phyloP scores from a whole-genome alignment of 805 yeast genomes.

The Deakozyma indianensis region DNA sequence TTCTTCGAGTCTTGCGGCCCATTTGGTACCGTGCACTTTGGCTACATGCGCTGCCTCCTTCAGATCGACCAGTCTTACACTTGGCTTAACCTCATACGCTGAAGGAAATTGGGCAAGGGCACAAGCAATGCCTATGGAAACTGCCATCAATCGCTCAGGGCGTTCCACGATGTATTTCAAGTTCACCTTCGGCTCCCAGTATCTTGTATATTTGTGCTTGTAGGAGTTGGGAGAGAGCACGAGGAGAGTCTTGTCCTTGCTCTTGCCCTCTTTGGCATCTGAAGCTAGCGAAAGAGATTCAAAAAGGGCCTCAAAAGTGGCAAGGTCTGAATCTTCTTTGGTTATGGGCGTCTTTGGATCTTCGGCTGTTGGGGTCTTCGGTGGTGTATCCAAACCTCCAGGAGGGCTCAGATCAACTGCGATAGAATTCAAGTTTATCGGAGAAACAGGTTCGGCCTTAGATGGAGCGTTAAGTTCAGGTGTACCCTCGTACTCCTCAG shows the following conservation, averaged over 20 bases:
- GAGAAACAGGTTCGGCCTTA: background rate
- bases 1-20: constrained; percentile 48
- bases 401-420: background rate
- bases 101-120: constrained; percentile 53
- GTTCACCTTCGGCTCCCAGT: constrained; percentile 61
- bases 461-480: background rate
- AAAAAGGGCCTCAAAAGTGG: background rate
- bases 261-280: background rate
- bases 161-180: constrained; percentile 61
- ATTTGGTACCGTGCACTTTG: constrained; percentile 57
- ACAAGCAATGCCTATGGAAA: constrained; percentile 65
- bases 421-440: background rate
- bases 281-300: background rate
- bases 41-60: constrained; percentile 35
- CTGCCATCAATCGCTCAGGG: constrained; percentile 65
- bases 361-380: background rate
- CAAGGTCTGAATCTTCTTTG: background rate
- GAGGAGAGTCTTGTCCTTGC: constrained; percentile 28
- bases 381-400: background rate
- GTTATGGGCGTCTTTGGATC: background rate
- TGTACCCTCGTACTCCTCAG: background rate
- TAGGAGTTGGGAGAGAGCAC: constrained; percentile 57
- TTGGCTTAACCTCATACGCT: constrained; percentile 25
- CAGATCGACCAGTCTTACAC: constrained; percentile 31
- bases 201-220: constrained; percentile 58